Base-by-base conservation (phyloP, 495 filamentous ascomycete genomes). In the Bacidia rubella region DNA sequence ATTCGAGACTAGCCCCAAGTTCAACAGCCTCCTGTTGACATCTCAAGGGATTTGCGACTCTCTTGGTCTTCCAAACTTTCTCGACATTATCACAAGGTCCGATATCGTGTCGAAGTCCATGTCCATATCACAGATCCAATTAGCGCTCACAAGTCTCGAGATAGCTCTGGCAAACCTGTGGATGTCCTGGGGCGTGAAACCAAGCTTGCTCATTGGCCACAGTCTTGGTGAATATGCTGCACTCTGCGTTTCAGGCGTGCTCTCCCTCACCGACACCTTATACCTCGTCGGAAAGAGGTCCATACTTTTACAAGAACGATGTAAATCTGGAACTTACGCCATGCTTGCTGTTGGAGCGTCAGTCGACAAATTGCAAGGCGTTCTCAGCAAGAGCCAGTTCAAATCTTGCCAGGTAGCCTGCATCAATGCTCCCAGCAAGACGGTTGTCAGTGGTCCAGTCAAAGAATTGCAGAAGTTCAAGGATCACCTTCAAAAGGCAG, bases 271-370 rank as follows among this genome's bases (percentile, higher is more conserved):
- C 29, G 63, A 65, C 20, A 50, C 61, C 1, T 52, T 70, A 0
- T 80, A 80, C 55, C 71, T 88, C n/a, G 82, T 87, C 45, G 85
- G 84, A 19, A 69, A 72, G 40, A 74, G 85, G 47, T 85, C 85
- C 19, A 65, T 75, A 54, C 68, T 88, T 11, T 70, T 89, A 1
- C 72, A 80, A 17, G 66, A 74, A 12, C 75, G 78, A 54, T 88
- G 83, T 68, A 76, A 70, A 12, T 63, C 71, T 20, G 73, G 79
- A 51, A 81, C 73, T 5, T 82, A 86, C 49, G 52, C 48, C 4
- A 71, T 71, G 68, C 55, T 70, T 27, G 59, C 62, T 12, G 60
- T 66, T 12, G 23, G 23, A 3, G 49, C 49, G 4, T 7, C 54
- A 2, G 5, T 29, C 15, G 43, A 47, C 10, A 9, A n/a, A 39